Evolutionary conservation across 352 stramenopile genomes (phyloP).

Genomic region (Phytophthora cajani): DNA sequence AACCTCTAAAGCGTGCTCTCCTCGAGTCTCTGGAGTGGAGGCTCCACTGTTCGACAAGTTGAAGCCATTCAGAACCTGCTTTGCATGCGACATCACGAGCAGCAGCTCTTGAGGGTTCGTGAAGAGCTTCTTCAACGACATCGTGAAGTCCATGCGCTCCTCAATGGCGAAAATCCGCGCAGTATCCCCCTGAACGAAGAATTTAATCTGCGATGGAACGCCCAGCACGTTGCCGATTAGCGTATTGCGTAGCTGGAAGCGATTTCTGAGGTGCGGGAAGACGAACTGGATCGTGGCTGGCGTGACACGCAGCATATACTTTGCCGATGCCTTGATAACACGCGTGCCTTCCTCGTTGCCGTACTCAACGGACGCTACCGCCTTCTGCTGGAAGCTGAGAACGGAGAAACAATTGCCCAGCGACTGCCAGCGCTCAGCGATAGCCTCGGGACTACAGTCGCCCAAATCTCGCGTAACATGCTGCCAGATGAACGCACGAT

Average conservation of each 20-base stretch:
- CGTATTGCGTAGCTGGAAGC: background rate
- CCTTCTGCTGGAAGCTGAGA: constrained; percentile 1
- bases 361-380: background rate
- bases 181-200: background rate
- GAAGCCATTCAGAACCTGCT: background rate
- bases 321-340: background rate
- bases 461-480: background rate
- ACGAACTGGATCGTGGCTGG: background rate
- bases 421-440: background rate
- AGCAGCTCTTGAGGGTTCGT: background rate
- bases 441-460: background rate
- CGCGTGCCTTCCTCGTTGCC: background rate
- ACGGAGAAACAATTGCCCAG: background rate
- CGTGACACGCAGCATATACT: background rate
- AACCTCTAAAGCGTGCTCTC: background rate
- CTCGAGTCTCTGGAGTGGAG: background rate
- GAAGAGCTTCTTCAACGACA: background rate
- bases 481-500: background rate
- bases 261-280: background rate
- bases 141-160: background rate
- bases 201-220: constrained; percentile 2
- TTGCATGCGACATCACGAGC: background rate
- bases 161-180: constrained; percentile 2
- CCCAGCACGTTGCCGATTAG: background rate
- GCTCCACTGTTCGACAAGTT: background rate